These are phyloP conservation scores for Lolium rigidum DNA, from an alignment of 176 grass and related monocot genomes.

Conservation along the genomic window DNA sequence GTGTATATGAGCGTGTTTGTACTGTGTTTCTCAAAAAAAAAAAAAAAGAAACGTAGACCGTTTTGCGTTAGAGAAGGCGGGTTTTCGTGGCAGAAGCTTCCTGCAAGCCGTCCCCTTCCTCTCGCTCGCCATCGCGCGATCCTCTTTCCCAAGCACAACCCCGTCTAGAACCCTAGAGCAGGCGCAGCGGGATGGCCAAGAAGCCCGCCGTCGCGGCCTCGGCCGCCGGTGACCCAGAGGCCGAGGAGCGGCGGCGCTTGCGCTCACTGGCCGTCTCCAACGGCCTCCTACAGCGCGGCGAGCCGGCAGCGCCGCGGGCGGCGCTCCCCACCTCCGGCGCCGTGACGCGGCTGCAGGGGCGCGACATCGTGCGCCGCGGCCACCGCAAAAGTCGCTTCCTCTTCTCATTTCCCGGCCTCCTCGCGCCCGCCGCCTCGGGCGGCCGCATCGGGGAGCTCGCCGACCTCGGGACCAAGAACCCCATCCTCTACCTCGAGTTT, in stretches of 20 bases:
- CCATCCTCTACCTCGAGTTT: slow-evolving; percentile 85
- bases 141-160: not conserved
- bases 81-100: not conserved
- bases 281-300: slow-evolving; percentile 61
- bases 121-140: not conserved
- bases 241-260: slow-evolving; percentile 64
- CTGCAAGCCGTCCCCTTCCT: not conserved
- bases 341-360: slow-evolving; percentile 71
- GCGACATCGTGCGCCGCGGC: slow-evolving; percentile 84
- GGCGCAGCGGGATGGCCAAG: slow-evolving; percentile 61
- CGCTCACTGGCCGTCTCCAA: slow-evolving; percentile 73
- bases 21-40: too few species aligned
- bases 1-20: too few species aligned
- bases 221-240: slow-evolving; percentile 29
- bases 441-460: slow-evolving; percentile 85
- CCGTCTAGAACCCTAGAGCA: slow-evolving; percentile 16
- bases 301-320: slow-evolving; percentile 39
- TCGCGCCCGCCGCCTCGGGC: slow-evolving; percentile 62
- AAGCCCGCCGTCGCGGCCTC: slow-evolving; percentile 31
- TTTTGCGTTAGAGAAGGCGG: not conserved
- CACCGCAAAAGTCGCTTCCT: slow-evolving; percentile 86
- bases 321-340: slow-evolving; percentile 60
- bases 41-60: not conserved
- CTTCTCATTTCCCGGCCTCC: slow-evolving; percentile 90
- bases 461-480: slow-evolving; percentile 83